Base-by-base conservation (phyloP, 1,284 basidiomycete genomes). In the Mycosarcoma maydis region DNA sequence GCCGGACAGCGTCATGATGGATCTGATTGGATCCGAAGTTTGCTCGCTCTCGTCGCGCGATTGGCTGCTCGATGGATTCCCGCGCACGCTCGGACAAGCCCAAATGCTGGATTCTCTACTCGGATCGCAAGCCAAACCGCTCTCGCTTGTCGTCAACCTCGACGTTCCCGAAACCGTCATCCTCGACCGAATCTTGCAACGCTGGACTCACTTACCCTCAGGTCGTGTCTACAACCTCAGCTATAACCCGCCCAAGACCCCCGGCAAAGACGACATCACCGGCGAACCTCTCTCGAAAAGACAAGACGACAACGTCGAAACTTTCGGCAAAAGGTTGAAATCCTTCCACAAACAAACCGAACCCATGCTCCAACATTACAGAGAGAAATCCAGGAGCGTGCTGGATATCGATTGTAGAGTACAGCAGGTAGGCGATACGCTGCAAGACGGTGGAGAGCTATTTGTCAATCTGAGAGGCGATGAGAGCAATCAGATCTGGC, bases 11-110 rank as follows among this genome's bases (percentile, higher is more conserved):
- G 72, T 75, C 17, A 81, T 81, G 78, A 79, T 79, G 78, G 48
- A 61, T 24, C 56, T 81, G 7, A 64, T 80, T 42, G 59, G 65
- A n/a, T 23, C 58, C 7, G 68, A 75, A 40, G 54, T 80, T 4
- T 13, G 52, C 8, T 32, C 51, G 22, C 45, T 75, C 16, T 57
- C 34, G 0, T 36, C 32, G 3, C 23, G 64, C 87, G 88, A 91
- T 79, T 97, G 94, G 94, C 90, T 98, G 68, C 83, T 98, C 30
- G 95, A 99, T 77, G 95, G 95, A 6, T 98, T 98, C 80, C 95
- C 95, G 27, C 89, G 95, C 34, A 99, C 95, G 3, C 83, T 95
- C 2, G 88, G 87, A 16, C 95, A 99, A 83, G 95, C 92, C 1
- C 85, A 89, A 80, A 85, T 95, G 39, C 86, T 99, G 10, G 92